These are phyloP conservation scores for Plantago ovata DNA, from an alignment of 257 asterid genomes.

Conservation along the genomic window DNA sequence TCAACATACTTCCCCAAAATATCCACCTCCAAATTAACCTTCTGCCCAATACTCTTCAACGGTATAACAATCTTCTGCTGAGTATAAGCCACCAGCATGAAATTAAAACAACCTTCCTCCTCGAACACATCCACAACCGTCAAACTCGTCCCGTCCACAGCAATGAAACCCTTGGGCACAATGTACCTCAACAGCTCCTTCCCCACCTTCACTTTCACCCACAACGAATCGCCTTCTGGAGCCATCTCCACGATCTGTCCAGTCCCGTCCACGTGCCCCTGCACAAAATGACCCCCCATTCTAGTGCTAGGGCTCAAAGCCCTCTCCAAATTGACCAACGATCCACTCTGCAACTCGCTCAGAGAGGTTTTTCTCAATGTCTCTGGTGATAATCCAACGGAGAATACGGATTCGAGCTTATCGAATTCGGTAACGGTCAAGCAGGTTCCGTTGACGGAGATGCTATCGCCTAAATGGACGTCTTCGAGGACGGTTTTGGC, in stretches of 20 bases:
- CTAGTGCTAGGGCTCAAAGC: constrained; percentile 71
- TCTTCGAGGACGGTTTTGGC: constrained; percentile 62
- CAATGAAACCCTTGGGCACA: constrained; percentile 82
- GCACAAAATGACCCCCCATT: constrained; percentile 95
- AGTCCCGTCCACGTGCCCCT: constrained; percentile 88
- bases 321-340: constrained; percentile 77
- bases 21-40: constrained; percentile 91
- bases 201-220: constrained; percentile 64
- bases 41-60: constrained; percentile 69
- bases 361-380: constrained; percentile 70
- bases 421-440: constrained; percentile 68
- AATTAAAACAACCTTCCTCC: constrained; percentile 58
- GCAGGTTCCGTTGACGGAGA: constrained; percentile 85
- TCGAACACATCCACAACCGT: constrained; percentile 86
- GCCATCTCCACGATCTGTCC: constrained; percentile 57
- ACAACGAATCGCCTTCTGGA: constrained; percentile 73
- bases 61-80: constrained; percentile 75
- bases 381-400: constrained; percentile 77
- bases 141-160: constrained; percentile 86
- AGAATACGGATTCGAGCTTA: constrained; percentile 39
- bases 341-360: constrained; percentile 53
- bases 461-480: constrained; percentile 82
- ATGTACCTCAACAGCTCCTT: constrained; percentile 64
- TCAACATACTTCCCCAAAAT: constrained; percentile 88
- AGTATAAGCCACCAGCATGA: constrained; percentile 78